phyloP scores from a whole-genome alignment of 257 asterid genomes.

The Solanum rostratum region DNA sequence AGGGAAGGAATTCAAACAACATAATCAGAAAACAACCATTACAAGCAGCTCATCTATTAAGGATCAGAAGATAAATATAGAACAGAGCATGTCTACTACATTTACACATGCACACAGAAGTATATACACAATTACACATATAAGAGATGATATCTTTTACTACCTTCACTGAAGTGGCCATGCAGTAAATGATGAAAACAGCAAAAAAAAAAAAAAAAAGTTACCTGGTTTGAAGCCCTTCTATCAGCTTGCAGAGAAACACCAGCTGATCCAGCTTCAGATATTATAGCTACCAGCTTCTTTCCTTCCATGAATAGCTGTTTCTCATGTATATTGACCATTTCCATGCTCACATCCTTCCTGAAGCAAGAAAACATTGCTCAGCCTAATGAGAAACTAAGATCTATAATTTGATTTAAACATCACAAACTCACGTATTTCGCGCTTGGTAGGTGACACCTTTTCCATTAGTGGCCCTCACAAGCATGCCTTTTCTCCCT shows the following conservation, averaged over 20 bases:
- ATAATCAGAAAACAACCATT: constrained; percentile 5
- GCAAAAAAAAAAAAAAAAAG: background rate
- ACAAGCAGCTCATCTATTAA: constrained; percentile 5
- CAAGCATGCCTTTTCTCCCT: constrained; percentile 96
- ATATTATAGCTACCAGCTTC: constrained; percentile 83
- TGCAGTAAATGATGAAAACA: background rate
- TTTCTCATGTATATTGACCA: constrained; percentile 98
- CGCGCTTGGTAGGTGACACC: constrained; percentile 96
- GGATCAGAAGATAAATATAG: background rate
- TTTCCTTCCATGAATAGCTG: constrained; percentile 92
- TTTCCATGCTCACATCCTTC: constrained; percentile 94
- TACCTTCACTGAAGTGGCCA: background rate
- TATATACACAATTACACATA: background rate
- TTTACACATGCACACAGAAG: background rate
- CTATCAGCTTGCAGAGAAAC: constrained; percentile 99
- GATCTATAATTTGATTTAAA: background rate
- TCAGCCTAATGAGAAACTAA: constrained; percentile 5
- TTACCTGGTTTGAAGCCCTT: constrained; percentile 89
- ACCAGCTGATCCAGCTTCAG: constrained; percentile 99
- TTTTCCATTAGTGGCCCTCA: constrained; percentile 80
- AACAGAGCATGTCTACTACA: background rate
- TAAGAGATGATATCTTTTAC: background rate
- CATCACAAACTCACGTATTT: constrained; percentile 70
- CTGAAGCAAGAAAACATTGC: constrained; percentile 30
- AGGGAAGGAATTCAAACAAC: constrained; percentile 15